Conservation (phyloP, 1,139 yeast genomes). For the Suhomyces taliae region DNA sequence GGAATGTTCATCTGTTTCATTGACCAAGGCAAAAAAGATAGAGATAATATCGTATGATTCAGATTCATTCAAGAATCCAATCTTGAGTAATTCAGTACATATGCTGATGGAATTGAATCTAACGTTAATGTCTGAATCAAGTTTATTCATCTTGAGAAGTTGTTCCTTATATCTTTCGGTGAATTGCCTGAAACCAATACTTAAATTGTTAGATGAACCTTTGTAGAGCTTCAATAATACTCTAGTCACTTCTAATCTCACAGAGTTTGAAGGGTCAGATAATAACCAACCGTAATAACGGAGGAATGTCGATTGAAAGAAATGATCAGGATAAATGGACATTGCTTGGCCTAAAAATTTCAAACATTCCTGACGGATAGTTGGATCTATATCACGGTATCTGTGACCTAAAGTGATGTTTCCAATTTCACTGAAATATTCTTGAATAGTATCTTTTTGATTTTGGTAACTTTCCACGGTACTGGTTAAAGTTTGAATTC, state of each 20-base stretch:
- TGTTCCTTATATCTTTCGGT: slow-evolving; percentile 68
- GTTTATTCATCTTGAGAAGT: slow-evolving; percentile 55
- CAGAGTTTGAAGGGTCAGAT: slow-evolving; percentile 63
- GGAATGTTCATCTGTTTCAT: slow-evolving; percentile 22
- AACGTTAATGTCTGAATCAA: slow-evolving; percentile 44
- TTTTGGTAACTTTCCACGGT: slow-evolving; percentile 49
- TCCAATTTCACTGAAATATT: slow-evolving; percentile 63
- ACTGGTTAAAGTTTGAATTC: slow-evolving; percentile 42
- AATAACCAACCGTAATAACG: slow-evolving; percentile 83
- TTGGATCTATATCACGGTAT: slow-evolving; percentile 76
- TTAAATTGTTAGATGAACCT: slow-evolving; percentile 17
- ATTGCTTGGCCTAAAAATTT: slow-evolving; percentile 66
- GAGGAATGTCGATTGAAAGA: slow-evolving; percentile 66
- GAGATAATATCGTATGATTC: slow-evolving; percentile 48
- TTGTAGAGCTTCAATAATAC: slow-evolving; percentile 54
- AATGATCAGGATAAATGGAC: slow-evolving; percentile 65
- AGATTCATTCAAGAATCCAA: slow-evolving; percentile 63
- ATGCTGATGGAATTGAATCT: slow-evolving; percentile 53
- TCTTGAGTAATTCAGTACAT: slow-evolving; percentile 53
- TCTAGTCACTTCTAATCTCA: slow-evolving; percentile 65
- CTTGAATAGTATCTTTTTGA: slow-evolving; percentile 54
- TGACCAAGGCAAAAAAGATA: slow-evolving; percentile 36
- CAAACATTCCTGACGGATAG: slow-evolving; percentile 70
- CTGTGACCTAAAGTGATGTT: slow-evolving; percentile 72
- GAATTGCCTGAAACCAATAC: slow-evolving; percentile 62